Evolutionary conservation across 164 flowering plant species (phyloP).

Genomic region (Annona cherimola): DNA sequence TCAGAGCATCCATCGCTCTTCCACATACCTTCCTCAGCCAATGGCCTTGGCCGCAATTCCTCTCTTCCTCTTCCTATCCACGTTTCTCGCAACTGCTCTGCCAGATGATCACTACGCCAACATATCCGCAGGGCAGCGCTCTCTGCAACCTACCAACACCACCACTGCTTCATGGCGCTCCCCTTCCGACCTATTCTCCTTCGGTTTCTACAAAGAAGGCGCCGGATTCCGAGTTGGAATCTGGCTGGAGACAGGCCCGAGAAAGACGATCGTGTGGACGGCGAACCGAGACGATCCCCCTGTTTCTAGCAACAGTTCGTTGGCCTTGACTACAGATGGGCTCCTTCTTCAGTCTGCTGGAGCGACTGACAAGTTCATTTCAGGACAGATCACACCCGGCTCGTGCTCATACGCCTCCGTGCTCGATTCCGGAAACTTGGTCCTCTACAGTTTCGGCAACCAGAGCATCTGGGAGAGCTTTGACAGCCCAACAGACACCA

Average conservation of each 20-base stretch:
- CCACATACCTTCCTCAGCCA: no score
- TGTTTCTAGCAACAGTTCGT: neutral
- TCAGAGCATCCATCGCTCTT: no score
- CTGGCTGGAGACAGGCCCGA: conserved; percentile 1
- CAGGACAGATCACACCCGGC: neutral
- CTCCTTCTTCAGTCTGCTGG: neutral
- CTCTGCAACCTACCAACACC: conserved; percentile 13
- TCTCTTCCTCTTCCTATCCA: neutral
- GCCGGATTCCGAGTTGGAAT: neutral
- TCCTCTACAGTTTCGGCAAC: conserved; percentile 4
- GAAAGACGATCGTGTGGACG: conserved; percentile 6
- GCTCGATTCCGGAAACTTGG: conserved; percentile 42
- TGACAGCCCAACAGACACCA: conserved; percentile 6
- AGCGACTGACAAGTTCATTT: neutral
- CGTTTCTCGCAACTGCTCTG: conserved; percentile 10
- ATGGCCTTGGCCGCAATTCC: conserved; percentile 2
- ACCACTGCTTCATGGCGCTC: conserved; percentile 5
- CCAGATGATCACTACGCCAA: conserved; percentile 1
- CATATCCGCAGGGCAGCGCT: conserved; percentile 10
- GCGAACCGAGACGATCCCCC: conserved; percentile 3
- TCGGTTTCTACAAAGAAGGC: conserved; percentile 1
- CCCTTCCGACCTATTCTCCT: neutral
- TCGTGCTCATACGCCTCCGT: conserved; percentile 20
- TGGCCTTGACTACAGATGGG: neutral
- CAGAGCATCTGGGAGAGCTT: conserved; percentile 3